Base-by-base conservation (phyloP, 352 stramenopile species). In the Pythium sp. region DNA sequence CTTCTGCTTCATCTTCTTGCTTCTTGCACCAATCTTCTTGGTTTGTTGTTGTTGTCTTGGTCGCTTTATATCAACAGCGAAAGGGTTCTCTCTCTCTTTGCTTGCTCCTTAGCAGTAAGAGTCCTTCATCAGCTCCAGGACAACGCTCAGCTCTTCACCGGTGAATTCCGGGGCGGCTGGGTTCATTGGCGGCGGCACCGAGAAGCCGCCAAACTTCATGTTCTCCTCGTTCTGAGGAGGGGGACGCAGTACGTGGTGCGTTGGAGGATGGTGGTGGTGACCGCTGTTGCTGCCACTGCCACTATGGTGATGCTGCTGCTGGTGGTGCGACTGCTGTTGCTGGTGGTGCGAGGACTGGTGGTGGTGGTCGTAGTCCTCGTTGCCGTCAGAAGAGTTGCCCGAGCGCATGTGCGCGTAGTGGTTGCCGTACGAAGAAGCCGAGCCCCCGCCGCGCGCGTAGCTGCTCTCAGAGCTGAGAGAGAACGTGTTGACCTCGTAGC, bases 71-170 rank as follows among this genome's bases (percentile, higher is more conserved):
- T 65, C 47, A 58, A 65, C 34, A 58, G 60, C 20, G 58, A 64
- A 34, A 22, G 28, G 26, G 14, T 38, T 32, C 6, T 32, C 30
- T 18, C 30, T 18, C 15, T 15, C 26, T 11, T 28, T 28, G 15
- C 24, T 14, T 18, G 15, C 9, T 47, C 12, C 26, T 47, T 63
- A 76, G 51, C 65, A 81, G 74, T 80, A 92, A 58, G 83, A 82
- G 57, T 91, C 84, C 69, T 93, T 91, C 85, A 93, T 93, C 61
- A 93, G 80, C 60, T 93, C 82, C 59, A 93, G 55, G 65, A 93
- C 85, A 36, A 87, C 85, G 56, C 73, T 93, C 8, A 93, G 81
- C 66, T 93, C 85, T 72, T 91, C 85, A 22, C 83, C 83, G 15
- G 83, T 91, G 58, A 93, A 89, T 66, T 93, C 85, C 20, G 84